Base-by-base conservation (phyloP, 2,329 filamentous ascomycete species). In the Aspergillus hortae region DNA sequence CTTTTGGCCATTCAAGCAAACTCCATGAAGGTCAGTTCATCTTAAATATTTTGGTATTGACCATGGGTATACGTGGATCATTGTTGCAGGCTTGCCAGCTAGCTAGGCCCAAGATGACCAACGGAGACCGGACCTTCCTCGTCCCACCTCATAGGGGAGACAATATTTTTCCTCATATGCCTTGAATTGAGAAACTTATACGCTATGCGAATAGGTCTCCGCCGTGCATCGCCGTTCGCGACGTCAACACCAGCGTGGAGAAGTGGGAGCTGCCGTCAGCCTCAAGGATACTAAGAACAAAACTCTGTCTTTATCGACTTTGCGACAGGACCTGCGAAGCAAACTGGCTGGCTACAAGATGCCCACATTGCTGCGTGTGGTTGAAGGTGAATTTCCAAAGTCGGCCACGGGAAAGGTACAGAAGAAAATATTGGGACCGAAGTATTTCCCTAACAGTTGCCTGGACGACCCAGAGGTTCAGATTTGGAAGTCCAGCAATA, bases 291-390 rank as follows among this genome's bases (percentile, higher is more conserved):
- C n/a, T 2, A 63, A 59, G 10, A 32, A 11, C n/a, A 59, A 51
- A 30, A 41, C 33, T 1, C 59, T 71, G 62, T 23, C 76, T 7
- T 56, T 68, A 3, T 49, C 57, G 2, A 44, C 63, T 14, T 74
- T 64, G 7, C 51, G 61, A 25, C 27, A 49, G 2, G 61, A 81
- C 56, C 63, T 80, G 5, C 67, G 74, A 7, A 58, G 56, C n/a
- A 68, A 48, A 14, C 30, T 97, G 51, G 90, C 86, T 7, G 84
- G 81, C 54, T 96, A 96, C 73, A 96, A 97, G 78, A 92, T 96
- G 54, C 92, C 92, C 0, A 90, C 92, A 70, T 84, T 95, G 56
- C 76, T 96, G 71, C 85, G 84, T 67, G 75, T 95, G 6, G 88
- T 96, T 12, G 84, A 88, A 36, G 74, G 83, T 40, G 62, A 64